Conservation (phyloP, 352 stramenopile genomes). For the Blastocystis sp. region DNA sequence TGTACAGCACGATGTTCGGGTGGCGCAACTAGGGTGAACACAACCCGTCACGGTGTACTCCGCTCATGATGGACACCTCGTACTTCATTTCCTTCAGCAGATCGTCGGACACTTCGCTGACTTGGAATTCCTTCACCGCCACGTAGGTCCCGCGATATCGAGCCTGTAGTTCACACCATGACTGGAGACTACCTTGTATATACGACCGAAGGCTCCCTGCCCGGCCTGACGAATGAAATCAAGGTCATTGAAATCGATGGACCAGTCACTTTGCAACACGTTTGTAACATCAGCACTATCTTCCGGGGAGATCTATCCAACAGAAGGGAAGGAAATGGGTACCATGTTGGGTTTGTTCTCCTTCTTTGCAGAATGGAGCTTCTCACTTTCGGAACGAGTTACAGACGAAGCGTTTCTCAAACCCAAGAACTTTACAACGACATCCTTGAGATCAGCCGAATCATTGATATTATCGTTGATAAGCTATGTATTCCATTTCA, state of each 20-base stretch:
- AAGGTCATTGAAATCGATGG: background rate
- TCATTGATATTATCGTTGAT: background rate
- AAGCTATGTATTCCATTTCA: background rate
- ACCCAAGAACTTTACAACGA: background rate
- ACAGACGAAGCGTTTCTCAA: background rate
- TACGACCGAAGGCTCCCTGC: background rate
- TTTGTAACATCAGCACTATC: background rate
- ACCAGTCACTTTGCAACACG: background rate
- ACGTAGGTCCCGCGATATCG: slow-evolving; percentile 68
- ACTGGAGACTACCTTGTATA: background rate
- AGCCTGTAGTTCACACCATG: background rate
- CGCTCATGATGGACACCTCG: slow-evolving; percentile 74
- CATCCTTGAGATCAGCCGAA: background rate
- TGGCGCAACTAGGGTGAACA: slow-evolving; percentile 81
- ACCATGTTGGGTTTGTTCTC: background rate
- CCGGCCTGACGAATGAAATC: background rate
- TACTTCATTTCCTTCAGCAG: slow-evolving; percentile 70
- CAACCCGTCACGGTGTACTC: background rate
- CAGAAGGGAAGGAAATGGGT: background rate
- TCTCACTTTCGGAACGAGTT: background rate
- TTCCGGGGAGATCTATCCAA: background rate
- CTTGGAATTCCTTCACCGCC: slow-evolving; percentile 70
- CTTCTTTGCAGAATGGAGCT: background rate
- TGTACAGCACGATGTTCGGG: slow-evolving; percentile 96
- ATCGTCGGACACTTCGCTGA: slow-evolving; percentile 61